Conservation (phyloP, 2,329 filamentous ascomycete genomes). For the Cryphonectria nitschkei region DNA sequence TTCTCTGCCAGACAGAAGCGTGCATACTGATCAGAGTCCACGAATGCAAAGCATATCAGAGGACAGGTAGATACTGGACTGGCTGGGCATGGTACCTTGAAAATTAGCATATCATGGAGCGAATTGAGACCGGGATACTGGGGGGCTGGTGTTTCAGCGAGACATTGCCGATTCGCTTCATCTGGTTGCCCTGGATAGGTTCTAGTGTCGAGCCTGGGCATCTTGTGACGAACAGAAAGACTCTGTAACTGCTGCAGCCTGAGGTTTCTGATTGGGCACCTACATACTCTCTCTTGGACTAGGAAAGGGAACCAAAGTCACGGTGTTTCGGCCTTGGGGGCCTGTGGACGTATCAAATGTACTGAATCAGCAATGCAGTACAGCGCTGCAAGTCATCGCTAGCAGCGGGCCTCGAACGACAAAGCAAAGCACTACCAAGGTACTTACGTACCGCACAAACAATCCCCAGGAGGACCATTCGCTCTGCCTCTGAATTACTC, state of each 20-base stretch:
- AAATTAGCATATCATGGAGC: background rate
- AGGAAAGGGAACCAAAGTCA: background rate
- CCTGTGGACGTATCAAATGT: constrained; percentile 10
- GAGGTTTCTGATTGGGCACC: background rate
- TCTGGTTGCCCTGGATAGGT: background rate
- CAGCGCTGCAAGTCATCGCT: constrained; percentile 14
- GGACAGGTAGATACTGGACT: background rate
- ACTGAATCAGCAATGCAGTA: constrained; percentile 5
- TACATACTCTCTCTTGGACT: background rate
- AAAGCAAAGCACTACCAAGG: background rate
- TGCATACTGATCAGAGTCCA: background rate
- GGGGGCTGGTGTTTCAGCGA: constrained; percentile 15
- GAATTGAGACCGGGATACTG: constrained; percentile 19
- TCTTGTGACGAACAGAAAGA: background rate
- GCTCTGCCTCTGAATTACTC: background rate
- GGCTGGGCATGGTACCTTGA: constrained; percentile 1
- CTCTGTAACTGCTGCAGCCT: constrained; percentile 10
- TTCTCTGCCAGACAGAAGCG: background rate
- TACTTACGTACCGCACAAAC: background rate
- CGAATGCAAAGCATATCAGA: background rate
- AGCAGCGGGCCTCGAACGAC: background rate
- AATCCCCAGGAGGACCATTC: background rate
- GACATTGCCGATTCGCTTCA: constrained; percentile 4
- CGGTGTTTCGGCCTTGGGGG: constrained; percentile 3
- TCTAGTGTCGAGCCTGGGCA: background rate